A percentile compares a stretch with the other conserved stretches of the same genome.
Evolutionary conservation across 768 basidiomycete species (phyloP).

Genomic region (Termitomyces sp.): DNA sequence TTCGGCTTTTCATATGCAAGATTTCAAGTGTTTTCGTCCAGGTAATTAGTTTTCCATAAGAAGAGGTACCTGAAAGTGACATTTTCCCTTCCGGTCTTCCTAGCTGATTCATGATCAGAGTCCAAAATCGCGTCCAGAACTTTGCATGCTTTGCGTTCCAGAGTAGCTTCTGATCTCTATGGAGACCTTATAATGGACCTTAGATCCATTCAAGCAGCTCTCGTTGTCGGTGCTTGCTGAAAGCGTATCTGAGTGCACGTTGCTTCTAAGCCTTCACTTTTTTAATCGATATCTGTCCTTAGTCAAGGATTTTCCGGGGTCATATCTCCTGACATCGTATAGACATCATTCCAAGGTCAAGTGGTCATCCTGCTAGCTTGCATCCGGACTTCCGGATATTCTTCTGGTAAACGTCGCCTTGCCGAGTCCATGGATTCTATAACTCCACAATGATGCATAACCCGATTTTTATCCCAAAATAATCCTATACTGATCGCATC

Average conservation of each 20-base stretch:
- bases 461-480: slow-evolving; percentile 16
- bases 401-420: slow-evolving; percentile 15
- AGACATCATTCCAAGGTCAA: neutral
- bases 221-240: too few species aligned
- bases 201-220: neutral
- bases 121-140: neutral
- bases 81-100: too few species aligned
- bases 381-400: slow-evolving; percentile 5
- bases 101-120: neutral
- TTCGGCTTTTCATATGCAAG: too few species aligned
- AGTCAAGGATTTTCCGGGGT: neutral
- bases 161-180: neutral
- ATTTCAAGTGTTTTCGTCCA: too few species aligned
- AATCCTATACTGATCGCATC: neutral
- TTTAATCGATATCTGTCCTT: neutral
- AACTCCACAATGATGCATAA: neutral
- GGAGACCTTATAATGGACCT: neutral
- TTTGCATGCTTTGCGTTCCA: too few species aligned
- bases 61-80: too few species aligned
- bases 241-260: neutral
- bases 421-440: neutral
- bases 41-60: too few species aligned
- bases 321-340: neutral
- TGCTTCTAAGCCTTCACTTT: neutral
- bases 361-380: neutral